Evolutionary conservation across 495 filamentous ascomycete species (phyloP).

Genomic region (Tuber melanosporum): DNA sequence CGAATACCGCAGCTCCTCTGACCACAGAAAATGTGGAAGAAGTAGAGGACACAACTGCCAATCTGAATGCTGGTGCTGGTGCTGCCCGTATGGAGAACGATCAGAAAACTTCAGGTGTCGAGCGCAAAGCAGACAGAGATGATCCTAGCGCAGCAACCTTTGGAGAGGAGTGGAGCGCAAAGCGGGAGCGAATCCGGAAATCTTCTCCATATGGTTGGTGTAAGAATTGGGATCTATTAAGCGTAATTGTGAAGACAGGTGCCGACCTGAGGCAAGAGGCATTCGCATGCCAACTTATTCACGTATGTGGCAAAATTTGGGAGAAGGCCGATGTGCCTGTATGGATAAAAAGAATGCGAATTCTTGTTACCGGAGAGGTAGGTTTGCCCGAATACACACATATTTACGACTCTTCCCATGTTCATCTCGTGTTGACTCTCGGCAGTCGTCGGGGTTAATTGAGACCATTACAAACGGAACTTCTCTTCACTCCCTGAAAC

Average conservation of each 20-base stretch:
- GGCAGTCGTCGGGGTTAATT: constrained; percentile 60
- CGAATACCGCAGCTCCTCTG: constrained; percentile 45
- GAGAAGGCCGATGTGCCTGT: constrained; percentile 62
- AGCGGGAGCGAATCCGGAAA: constrained; percentile 68
- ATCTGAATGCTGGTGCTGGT: constrained; percentile 56
- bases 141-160: constrained; percentile 75
- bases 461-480: constrained; percentile 77
- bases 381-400: constrained; percentile 17
- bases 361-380: constrained; percentile 66
- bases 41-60: constrained; percentile 45
- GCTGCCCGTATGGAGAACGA: constrained; percentile 76
- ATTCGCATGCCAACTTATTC: constrained; percentile 71
- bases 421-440: constrained; percentile 23
- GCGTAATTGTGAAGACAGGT: constrained; percentile 74
- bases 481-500: constrained; percentile 67
- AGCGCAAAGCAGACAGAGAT: constrained; percentile 67
- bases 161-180: constrained; percentile 67
- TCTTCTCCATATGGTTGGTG: constrained; percentile 70
- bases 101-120: constrained; percentile 67
- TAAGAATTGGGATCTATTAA: constrained; percentile 73
- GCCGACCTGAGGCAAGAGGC: constrained; percentile 70
- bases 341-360: constrained; percentile 74
- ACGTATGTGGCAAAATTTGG: constrained; percentile 69
- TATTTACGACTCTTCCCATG: background rate
- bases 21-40: constrained; percentile 38